Base-by-base conservation (phyloP, 2,329 filamentous ascomycete genomes). In the Daldinia eschscholtzii region DNA sequence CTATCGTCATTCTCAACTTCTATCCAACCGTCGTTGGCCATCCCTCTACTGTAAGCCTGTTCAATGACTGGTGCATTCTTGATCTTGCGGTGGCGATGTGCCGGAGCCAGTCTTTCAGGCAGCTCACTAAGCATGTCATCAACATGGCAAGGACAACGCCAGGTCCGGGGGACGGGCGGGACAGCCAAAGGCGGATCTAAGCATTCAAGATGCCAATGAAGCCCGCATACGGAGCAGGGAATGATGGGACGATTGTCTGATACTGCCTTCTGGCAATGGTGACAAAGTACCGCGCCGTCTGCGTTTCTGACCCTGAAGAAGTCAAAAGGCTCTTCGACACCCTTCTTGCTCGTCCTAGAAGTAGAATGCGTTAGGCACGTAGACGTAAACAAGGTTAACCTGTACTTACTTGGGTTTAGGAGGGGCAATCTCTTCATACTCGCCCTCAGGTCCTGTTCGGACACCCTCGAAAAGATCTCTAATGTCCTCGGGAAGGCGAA, bases 171-270 rank as follows among this genome's bases (percentile, higher is more conserved):
- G 57, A 89, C 86, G 10, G 94, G 94, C 42, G 93, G 92, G 62
- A 92, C 89, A 37, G 94, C 89, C 76, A 94, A 82, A 37, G 95
- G 94, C 30, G 93, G 93, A 77, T 97, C 91, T 15, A 97, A 83
- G 80, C 96, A 99, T 80, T 98, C 95, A 58, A 97, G 84, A 82
- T 99, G 96, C 92, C 94, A 99, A 76, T 91, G 87, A 37, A 93
- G 86, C 12, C 88, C 85, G 80, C 95, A 99, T 75, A 77, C 72
- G 1, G 94, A 94, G 83, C 95, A 99, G 52, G 92, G 89, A 73
- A 98, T 91, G 74, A 98, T 94, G 72, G 91, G 88, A 28, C 92
- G 89, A 74, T 86, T 86, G 70, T 83, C 80, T 20, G 87, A 83
- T 52, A 91, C 88, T 30, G 91, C 86, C 75, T 86, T 85, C 71